Conservation (phyloP, 106 monocot genomes). For the Dioscorea alata region DNA sequence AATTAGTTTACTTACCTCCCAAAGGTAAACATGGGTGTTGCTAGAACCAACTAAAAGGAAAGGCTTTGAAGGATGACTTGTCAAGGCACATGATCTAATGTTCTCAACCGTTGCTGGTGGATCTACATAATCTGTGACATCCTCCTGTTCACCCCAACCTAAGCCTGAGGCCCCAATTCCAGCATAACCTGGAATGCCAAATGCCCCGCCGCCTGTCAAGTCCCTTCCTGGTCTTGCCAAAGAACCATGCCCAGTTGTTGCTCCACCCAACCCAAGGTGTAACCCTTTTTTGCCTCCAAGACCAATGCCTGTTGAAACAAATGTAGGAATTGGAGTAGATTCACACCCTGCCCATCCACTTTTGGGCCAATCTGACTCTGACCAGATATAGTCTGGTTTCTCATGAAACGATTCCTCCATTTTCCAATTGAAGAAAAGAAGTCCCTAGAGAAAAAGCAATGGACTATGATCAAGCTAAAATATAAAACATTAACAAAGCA, state of each 20-base stretch:
- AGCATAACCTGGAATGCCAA: constrained; percentile 97
- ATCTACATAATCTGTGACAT: constrained; percentile 52
- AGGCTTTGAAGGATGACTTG: constrained; percentile 75
- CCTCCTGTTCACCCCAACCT: constrained; percentile 74
- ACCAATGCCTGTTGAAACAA: constrained; percentile 57
- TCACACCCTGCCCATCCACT: constrained; percentile 72
- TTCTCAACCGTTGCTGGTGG: constrained; percentile 66
- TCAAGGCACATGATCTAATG: constrained; percentile 58
- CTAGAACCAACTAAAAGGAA: constrained; percentile 81
- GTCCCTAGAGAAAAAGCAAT: constrained; percentile 40
- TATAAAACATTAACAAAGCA: too few species aligned
- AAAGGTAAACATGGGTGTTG: constrained; percentile 86
- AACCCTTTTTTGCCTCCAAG: constrained; percentile 55
- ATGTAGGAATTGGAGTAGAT: constrained; percentile 57
- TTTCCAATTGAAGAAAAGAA: constrained; percentile 68
- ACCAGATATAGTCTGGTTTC: constrained; percentile 62
- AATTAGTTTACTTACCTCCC: constrained; percentile 61
- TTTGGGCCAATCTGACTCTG: constrained; percentile 76
- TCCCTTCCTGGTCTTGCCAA: constrained; percentile 70
- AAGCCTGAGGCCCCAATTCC: constrained; percentile 82
- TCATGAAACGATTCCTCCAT: constrained; percentile 16
- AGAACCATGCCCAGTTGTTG: constrained; percentile 37
- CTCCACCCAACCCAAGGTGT: constrained; percentile 64
- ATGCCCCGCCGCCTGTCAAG: constrained; percentile 78
- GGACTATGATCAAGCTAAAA: too few species aligned